Evolutionary conservation across 2,329 filamentous ascomycete genomes (phyloP).

Genomic region (Lojkania enalia): DNA sequence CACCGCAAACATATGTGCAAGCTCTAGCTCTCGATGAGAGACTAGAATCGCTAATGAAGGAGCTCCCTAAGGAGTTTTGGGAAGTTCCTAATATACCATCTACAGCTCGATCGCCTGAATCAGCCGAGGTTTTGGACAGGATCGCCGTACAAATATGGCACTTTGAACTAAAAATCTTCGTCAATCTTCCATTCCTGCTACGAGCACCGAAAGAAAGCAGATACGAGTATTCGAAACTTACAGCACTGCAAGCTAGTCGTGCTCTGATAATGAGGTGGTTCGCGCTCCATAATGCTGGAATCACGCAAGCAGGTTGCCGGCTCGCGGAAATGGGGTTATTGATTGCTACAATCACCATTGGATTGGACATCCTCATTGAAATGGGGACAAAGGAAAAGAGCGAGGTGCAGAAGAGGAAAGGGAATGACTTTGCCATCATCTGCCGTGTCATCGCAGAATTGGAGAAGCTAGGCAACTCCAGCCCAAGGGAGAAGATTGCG

Average conservation of each 20-base stretch:
- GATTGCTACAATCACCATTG: conserved; percentile 41
- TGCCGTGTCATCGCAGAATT: conserved; percentile 41
- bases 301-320: conserved; percentile 41
- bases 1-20: conserved; percentile 35
- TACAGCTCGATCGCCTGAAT: conserved; percentile 36
- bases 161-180: conserved; percentile 41
- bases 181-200: conserved; percentile 41
- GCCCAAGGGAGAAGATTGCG: conserved; percentile 39
- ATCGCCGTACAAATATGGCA: conserved; percentile 42
- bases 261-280: conserved; percentile 44
- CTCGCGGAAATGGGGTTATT: conserved; percentile 40
- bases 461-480: conserved; percentile 39
- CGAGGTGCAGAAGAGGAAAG: conserved; percentile 38
- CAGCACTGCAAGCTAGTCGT: conserved; percentile 39
- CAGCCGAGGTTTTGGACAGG: conserved; percentile 29
- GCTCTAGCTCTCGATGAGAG: conserved; percentile 39
- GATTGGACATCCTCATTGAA: conserved; percentile 42
- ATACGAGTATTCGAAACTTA: conserved; percentile 41
- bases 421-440: conserved; percentile 42
- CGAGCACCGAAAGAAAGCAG: conserved; percentile 34
- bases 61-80: conserved; percentile 40
- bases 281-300: conserved; percentile 38
- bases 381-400: conserved; percentile 37
- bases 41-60: conserved; percentile 33
- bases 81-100: conserved; percentile 41